phyloP scores from a whole-genome alignment of 768 basidiomycete genomes.

The Amylocystis lapponica region DNA sequence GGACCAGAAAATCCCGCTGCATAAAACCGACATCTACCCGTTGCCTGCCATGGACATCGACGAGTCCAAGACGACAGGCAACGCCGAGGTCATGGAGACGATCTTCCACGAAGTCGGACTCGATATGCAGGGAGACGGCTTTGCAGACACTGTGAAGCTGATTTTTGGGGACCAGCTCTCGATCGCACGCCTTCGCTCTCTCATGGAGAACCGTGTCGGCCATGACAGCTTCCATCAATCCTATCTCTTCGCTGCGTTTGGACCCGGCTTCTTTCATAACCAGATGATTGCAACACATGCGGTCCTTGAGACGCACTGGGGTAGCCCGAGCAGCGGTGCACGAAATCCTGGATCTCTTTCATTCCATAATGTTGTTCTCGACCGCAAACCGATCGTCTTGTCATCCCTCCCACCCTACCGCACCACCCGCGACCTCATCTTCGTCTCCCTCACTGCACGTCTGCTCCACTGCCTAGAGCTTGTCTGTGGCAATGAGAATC shows the following conservation, averaged over 20 bases:
- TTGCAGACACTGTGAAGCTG: constrained; percentile 5
- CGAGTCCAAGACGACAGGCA: constrained; percentile 30
- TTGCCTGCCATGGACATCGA: constrained; percentile 32
- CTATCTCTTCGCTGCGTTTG: constrained; percentile 21
- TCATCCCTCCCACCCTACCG: constrained; percentile 24
- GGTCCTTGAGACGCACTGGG: constrained; percentile 26
- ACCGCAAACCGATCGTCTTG: constrained; percentile 22
- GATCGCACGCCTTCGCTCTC: constrained; percentile 24
- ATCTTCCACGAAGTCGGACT: constrained; percentile 23
- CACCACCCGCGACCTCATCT: constrained; percentile 24
- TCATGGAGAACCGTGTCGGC: constrained; percentile 25
- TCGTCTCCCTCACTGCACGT: constrained; percentile 24
- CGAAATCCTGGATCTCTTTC: constrained; percentile 27
- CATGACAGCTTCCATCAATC: constrained; percentile 21
- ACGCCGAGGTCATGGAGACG: constrained; percentile 27
- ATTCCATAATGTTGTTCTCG: constrained; percentile 30
- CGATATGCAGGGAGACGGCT: neutral
- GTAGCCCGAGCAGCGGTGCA: constrained; percentile 19
- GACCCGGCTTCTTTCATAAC: constrained; percentile 33
- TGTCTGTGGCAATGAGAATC: constrained; percentile 7
- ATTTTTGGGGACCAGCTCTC: constrained; percentile 30
- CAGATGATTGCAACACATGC: constrained; percentile 31
- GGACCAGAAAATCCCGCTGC: constrained; percentile 18
- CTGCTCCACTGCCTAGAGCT: constrained; percentile 22
- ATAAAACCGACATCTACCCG: constrained; percentile 26